Evolutionary conservation across 768 basidiomycete genomes (phyloP), one percentile per base, ranked within the genome.

Genomic region (Rhodotorula graminis): DNA sequence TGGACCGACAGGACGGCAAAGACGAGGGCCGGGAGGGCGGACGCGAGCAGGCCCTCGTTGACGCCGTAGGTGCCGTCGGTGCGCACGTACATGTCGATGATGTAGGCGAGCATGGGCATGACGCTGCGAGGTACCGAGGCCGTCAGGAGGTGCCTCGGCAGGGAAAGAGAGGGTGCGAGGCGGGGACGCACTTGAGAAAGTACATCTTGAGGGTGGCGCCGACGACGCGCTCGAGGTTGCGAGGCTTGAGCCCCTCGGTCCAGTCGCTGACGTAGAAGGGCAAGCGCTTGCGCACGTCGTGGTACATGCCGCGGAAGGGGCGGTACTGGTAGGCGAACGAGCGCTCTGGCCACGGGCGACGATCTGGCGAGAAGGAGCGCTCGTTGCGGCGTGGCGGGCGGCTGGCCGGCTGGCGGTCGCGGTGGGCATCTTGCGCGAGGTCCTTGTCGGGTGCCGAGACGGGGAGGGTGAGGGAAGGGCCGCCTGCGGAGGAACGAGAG

Each of bases 21-120:
- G 29, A 92, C 83, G 78, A 91, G 90, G 0, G 93, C 90, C 1
- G 92, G 90, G 87, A 95, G 89, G 81, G 93, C 94, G 0, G 91
- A 89, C 4, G 88, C 86, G 15, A 90, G 76, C 0, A 95, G 83
- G 12, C 93, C 90, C 80, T 96, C 94, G 3, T 90, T 84, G 23
- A 96, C 91, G 5, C 93, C 93, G 81, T 96, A 95, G 77, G 92
- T 86, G 33, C 87, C 85, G 2, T 92, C 93, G 0, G 92, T 93
- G 80, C 77, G 70, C 42, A 94, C 91, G 80, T 94, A 95, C 23
- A 96, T 83, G 79, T 94, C 92, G 64, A 96, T 80, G 31, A 92
- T 92, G 80, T 96, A 96, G 3, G 94, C 56, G 31, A 69, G 67
- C 31, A 58, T 37, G 21, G 93, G 92, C 27, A 93, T 84, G n/a